A percentile compares a stretch with the other conserved stretches of the same genome.
phyloP scores from a whole-genome alignment of 139 green algal species.

The Volvox africanus region DNA sequence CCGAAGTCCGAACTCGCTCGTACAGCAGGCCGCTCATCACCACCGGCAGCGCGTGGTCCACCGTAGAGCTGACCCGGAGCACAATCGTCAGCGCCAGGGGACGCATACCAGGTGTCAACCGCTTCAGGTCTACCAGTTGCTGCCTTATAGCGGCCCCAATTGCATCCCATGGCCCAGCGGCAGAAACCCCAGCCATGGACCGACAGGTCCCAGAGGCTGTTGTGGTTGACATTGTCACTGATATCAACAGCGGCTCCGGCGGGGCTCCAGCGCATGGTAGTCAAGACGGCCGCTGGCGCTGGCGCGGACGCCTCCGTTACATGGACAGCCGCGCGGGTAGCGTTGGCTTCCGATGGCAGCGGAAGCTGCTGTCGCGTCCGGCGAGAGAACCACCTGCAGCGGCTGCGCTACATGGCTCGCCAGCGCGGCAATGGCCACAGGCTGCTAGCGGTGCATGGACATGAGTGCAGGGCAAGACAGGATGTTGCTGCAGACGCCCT shows the following conservation, averaged over 20 bases:
- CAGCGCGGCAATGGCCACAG: background rate
- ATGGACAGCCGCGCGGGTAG: background rate
- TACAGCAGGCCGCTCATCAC: constrained; percentile 36
- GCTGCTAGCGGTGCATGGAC: background rate
- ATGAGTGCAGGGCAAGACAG: constrained; percentile 10
- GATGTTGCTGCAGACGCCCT: background rate
- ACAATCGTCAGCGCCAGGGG: constrained; percentile 17
- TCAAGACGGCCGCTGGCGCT: background rate
- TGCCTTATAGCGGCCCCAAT: background rate
- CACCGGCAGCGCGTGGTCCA: constrained; percentile 28
- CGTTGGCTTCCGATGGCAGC: too few relatives aligned
- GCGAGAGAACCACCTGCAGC: background rate
- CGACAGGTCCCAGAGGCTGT: constrained; percentile 41
- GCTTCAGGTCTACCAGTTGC: background rate
- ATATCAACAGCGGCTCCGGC: background rate
- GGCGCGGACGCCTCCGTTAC: background rate
- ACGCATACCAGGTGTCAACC: background rate
- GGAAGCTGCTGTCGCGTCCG: background rate
- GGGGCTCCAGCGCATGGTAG: background rate
- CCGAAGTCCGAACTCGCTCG: background rate
- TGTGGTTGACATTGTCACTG: constrained; percentile 12
- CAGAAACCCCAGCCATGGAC: background rate
- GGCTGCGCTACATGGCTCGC: background rate
- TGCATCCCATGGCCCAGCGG: constrained; percentile 22
- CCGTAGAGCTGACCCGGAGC: constrained; percentile 13